Evolutionary conservation across 805 yeast species (phyloP).

Genomic region (Candida bentonensis): DNA sequence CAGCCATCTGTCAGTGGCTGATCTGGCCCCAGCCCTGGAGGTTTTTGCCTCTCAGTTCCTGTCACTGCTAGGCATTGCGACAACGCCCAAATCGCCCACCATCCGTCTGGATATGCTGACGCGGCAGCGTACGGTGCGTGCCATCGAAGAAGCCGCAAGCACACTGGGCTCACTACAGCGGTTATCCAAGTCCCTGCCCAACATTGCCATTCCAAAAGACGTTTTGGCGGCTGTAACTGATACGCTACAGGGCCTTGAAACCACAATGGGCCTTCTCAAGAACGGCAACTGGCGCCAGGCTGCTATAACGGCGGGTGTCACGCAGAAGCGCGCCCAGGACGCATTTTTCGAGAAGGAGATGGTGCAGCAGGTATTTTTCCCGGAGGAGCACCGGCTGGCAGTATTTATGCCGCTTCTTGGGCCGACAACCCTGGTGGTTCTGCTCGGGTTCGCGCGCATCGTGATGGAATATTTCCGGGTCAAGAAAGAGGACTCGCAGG

Average conservation of each 20-base stretch:
- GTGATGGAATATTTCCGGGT: constrained; percentile 11
- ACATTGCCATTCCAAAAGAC: constrained; percentile 69
- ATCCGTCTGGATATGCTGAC: constrained; percentile 42
- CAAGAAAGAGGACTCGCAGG: constrained; percentile 3
- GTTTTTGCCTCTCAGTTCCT: constrained; percentile 64
- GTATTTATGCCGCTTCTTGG: constrained; percentile 86
- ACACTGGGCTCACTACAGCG: constrained; percentile 61
- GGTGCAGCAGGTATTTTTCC: constrained; percentile 91
- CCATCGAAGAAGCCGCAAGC: constrained; percentile 48
- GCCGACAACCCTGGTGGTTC: constrained; percentile 56
- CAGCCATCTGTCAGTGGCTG: constrained; percentile 21
- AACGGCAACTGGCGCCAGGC: constrained; percentile 26
- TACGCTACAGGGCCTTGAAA: constrained; percentile 32
- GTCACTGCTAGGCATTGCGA: constrained; percentile 56
- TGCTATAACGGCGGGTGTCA: constrained; percentile 32
- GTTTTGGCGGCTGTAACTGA: constrained; percentile 44
- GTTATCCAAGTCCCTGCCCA: constrained; percentile 51
- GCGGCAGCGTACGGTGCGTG: constrained; percentile 42
- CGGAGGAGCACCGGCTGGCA: constrained; percentile 90
- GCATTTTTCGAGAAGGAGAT: constrained; percentile 91
- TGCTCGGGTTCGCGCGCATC: constrained; percentile 19
- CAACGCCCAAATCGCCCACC: constrained; percentile 39
- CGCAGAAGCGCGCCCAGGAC: constrained; percentile 44
- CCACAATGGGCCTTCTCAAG: constrained; percentile 23
- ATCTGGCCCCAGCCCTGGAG: constrained; percentile 45